These are phyloP conservation scores for Aphanocladium album DNA, from an alignment of 2,329 filamentous ascomycete genomes.

Conservation along the genomic window DNA sequence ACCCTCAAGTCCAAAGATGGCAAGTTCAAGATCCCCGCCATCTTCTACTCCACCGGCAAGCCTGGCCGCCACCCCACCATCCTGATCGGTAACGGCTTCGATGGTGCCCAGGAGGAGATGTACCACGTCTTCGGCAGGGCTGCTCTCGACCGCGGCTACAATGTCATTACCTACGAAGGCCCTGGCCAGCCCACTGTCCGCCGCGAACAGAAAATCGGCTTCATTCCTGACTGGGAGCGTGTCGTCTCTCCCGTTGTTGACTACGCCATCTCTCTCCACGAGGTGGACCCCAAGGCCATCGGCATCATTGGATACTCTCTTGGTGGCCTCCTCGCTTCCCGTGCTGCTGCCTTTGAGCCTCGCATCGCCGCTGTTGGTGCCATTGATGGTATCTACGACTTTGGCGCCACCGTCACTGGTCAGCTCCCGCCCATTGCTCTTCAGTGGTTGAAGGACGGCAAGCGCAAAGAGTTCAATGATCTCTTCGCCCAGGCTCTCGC, in stretches of 20 bases:
- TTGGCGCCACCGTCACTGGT: conserved; percentile 15
- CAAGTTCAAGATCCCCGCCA: conserved; percentile 30
- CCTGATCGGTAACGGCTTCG: conserved; percentile 38
- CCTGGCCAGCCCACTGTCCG: conserved; percentile 39
- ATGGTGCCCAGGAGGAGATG: conserved; percentile 39
- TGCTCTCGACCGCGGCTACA: conserved; percentile 35
- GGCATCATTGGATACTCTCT: conserved; percentile 37
- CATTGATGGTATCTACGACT: conserved; percentile 35
- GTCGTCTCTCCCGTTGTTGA: conserved; percentile 38
- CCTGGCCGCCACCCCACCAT: conserved; percentile 30
- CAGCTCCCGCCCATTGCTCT: conserved; percentile 12
- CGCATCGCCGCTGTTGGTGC: conserved; percentile 36
- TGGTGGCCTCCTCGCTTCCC: conserved; percentile 34
- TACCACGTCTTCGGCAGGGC: conserved; percentile 32
- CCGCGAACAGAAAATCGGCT: conserved; percentile 37
- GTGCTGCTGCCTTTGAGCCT: conserved; percentile 40
- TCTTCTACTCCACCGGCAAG: conserved; percentile 26
- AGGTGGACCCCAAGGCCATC: conserved; percentile 28
- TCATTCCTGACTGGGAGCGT: conserved; percentile 40
- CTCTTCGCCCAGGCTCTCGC: conserved; percentile 8
- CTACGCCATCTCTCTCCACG: conserved; percentile 23
- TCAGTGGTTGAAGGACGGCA: conserved; percentile 15
- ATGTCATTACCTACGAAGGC: conserved; percentile 41
- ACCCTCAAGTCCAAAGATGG: conserved; percentile 23
- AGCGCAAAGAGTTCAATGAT: conserved; percentile 19